Evolutionary conservation across 306 rosid species (phyloP).

Genomic region (Castanea sativa): DNA sequence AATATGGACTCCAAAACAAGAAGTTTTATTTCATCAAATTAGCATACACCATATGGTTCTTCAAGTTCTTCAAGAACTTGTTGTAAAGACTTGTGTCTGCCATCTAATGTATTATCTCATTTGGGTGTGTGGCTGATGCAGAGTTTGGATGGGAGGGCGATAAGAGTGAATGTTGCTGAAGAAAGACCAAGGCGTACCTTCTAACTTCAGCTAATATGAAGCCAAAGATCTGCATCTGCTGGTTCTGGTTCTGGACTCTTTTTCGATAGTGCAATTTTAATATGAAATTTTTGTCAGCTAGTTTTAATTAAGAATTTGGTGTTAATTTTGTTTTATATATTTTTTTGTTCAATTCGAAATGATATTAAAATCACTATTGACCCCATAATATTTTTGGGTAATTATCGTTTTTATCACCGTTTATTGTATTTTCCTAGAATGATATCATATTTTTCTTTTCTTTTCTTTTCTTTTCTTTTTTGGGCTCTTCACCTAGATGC

Average conservation of each 20-base stretch:
- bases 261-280: conserved; percentile 34
- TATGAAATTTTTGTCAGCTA: conserved; percentile 25
- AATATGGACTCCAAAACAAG: not conserved
- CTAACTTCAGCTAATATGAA: conserved; percentile 38
- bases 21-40: not conserved
- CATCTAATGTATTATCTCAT: not conserved
- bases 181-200: conserved; percentile 73
- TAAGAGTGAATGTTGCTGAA: conserved; percentile 88
- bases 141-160: conserved; percentile 79
- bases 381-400: conserved; percentile 17
- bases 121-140: conserved; percentile 34
- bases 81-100: not conserved
- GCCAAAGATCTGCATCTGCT: conserved; percentile 12
- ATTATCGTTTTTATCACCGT: not conserved
- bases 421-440: not conserved
- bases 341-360: conserved; percentile 17
- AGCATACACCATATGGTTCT: not conserved
- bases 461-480: too few species aligned
- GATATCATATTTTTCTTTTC: too few species aligned
- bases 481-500: too few species aligned
- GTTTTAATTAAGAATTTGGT: conserved; percentile 31
- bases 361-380: conserved; percentile 2
- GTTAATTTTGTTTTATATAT: conserved; percentile 3
- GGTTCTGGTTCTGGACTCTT: conserved; percentile 18
- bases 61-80: not conserved